Evolutionary conservation across 1,284 basidiomycete genomes (phyloP), one percentile per base, ranked within the genome.

Genomic region (Trichosporon sp.): DNA sequence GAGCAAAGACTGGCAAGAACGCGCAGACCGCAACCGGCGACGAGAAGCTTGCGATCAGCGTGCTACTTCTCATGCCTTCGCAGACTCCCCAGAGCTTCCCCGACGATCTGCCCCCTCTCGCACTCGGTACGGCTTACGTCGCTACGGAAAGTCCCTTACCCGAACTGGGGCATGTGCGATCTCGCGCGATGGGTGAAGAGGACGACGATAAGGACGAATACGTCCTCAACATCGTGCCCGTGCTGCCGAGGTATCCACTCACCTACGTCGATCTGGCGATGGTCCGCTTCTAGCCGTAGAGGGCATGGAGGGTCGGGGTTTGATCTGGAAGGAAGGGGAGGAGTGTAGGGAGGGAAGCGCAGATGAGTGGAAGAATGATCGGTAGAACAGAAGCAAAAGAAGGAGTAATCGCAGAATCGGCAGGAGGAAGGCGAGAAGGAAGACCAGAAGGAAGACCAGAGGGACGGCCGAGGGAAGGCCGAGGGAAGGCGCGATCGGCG

Each of bases 81-180:
- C 49, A 52, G 7, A 34, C 31, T 1, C 13, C 29, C 9, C 25
- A 59, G n/a, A n/a, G n/a, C n/a, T n/a, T n/a, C 6, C 33, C 36
- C 3, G 60, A 62, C 11, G 66, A 60, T 2, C 40, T 68, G 13
- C 66, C 66, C 4, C 33, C 63, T 14, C 7, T 68, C 33, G 62
- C 63, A 59, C 63, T 68, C 32, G 66, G 66, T 16, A 68, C 66
- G 14, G 44, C 61, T 0, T 40, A 57, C 40, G 11, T 60, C 21
- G 44, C 23, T 36, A 56, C n/a, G 36, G 36, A 2, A 27, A 19
- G 14, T 33, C 59, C 6, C 33, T 46, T 19, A 21, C 33, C 27
- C 36, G 59, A 19, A 21, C 59, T 4, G 44, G 58, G 49, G 25
- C 49, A 54, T 16, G 49, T 54, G 5, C 5, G 25, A 8, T 31